phyloP scores from a whole-genome alignment of 306 rosid species.

The Quercus suber region DNA sequence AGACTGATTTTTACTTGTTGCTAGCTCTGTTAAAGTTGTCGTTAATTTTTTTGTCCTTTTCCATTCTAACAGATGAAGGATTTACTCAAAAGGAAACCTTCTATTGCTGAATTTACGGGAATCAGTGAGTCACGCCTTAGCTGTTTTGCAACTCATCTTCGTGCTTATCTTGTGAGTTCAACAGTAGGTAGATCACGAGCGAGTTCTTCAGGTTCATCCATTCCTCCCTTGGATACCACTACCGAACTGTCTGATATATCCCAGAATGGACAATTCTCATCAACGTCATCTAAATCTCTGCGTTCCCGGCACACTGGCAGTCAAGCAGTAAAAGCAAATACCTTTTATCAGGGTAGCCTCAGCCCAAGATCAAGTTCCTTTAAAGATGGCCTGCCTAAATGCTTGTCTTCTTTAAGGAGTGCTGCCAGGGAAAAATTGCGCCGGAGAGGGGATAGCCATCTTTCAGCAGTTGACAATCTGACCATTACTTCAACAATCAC shows the following conservation, averaged over 20 bases:
- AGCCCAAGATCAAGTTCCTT: conserved; percentile 90
- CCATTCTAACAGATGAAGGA: conserved; percentile 65
- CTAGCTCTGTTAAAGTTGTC: background rate
- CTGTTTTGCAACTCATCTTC: conserved; percentile 89
- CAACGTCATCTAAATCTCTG: conserved; percentile 52
- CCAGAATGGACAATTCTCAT: conserved; percentile 39
- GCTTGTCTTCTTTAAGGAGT: conserved; percentile 54
- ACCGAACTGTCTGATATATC: conserved; percentile 32
- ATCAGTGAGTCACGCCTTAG: conserved; percentile 83
- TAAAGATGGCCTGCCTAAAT: conserved; percentile 77
- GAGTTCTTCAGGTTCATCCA: conserved; percentile 29
- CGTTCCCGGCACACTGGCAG: conserved; percentile 60
- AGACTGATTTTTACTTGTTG: background rate
- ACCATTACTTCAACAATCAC: conserved; percentile 30
- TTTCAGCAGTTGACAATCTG: conserved; percentile 41
- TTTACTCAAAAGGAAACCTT: conserved; percentile 71
- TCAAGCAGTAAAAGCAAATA: conserved; percentile 59
- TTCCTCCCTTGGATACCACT: conserved; percentile 19
- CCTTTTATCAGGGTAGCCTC: conserved; percentile 66
- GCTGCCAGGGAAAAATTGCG: conserved; percentile 70
- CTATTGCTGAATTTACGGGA: conserved; percentile 87
- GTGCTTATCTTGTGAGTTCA: conserved; percentile 82
- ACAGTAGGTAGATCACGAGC: conserved; percentile 35
- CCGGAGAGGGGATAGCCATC: conserved; percentile 55
- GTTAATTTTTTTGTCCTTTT: background rate